These are phyloP conservation scores for Persicaria tinctoria DNA, from an alignment of 148 eudicot species.

Conservation along the genomic window DNA sequence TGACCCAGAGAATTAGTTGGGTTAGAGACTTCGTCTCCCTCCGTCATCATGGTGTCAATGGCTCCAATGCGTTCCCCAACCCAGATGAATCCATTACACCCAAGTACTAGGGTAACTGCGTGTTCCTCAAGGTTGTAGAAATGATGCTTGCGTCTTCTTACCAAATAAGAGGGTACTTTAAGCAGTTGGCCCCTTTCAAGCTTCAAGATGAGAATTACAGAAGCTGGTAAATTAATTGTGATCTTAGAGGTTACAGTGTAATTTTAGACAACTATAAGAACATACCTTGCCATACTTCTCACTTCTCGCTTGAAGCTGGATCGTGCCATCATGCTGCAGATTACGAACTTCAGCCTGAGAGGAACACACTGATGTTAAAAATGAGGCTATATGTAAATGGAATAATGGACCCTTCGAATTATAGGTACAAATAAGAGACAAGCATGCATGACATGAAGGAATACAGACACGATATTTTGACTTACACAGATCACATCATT, in stretches of 20 bases:
- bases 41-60: constrained; percentile 47
- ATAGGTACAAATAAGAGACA: neutral
- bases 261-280: neutral
- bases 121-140: constrained; percentile 64
- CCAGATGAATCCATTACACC: constrained; percentile 92
- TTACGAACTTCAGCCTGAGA: constrained; percentile 87
- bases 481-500: constrained; percentile 89
- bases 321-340: constrained; percentile 75
- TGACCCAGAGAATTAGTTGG: constrained; percentile 24
- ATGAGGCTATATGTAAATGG: neutral
- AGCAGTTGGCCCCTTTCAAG: constrained; percentile 78
- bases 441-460: neutral
- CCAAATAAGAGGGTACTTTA: constrained; percentile 62
- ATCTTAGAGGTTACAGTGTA: neutral
- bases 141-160: constrained; percentile 83
- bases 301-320: constrained; percentile 91
- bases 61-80: constrained; percentile 67
- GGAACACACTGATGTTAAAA: neutral
- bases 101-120: constrained; percentile 64
- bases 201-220: constrained; percentile 27
- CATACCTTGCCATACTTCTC: constrained; percentile 95
- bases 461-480: constrained; percentile 7
- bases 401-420: neutral
- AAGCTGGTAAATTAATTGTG: neutral
- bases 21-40: constrained; percentile 30